Conservation (phyloP, 148 eudicot genomes). For the Salicornia ramosissima region DNA sequence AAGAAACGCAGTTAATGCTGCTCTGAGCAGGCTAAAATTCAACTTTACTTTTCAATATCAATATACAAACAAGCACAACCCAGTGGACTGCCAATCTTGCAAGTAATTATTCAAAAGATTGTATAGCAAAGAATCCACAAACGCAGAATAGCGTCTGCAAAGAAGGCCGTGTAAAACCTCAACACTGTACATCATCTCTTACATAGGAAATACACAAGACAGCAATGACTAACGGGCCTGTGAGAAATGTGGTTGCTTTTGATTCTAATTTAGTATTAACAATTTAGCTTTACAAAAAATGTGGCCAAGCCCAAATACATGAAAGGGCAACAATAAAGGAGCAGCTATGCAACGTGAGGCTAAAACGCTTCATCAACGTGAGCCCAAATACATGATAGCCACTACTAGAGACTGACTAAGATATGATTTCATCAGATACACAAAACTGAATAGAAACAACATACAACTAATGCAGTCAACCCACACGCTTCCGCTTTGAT, state of each 20-base stretch:
- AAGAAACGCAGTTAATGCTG: not conserved
- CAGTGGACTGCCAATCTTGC: not conserved
- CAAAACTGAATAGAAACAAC: constrained; percentile 38
- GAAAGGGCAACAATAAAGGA: constrained; percentile 18
- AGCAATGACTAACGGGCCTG: not conserved
- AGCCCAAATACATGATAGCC: constrained; percentile 34
- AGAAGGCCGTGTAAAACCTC: constrained; percentile 2
- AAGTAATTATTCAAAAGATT: not conserved
- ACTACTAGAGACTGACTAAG: constrained; percentile 40
- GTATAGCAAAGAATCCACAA: not conserved
- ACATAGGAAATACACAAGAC: constrained; percentile 3
- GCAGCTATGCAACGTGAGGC: constrained; percentile 10
- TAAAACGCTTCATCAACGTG: constrained; percentile 21
- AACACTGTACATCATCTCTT: constrained; percentile 1
- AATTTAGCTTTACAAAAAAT: constrained; percentile 27
- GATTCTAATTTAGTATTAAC: constrained; percentile 14
- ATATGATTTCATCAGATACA: constrained; percentile 33
- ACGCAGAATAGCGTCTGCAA: not conserved
- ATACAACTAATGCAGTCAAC: constrained; percentile 41
- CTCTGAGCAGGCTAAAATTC: not conserved
- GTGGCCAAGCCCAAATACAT: constrained; percentile 25
- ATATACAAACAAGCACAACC: not conserved
- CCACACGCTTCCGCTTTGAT: constrained; percentile 83
- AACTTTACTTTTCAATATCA: not conserved
- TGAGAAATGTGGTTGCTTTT: constrained; percentile 4